These are phyloP conservation scores for Schizophyllum commune DNA, from an alignment of 1,284 basidiomycete genomes.

Conservation along the genomic window DNA sequence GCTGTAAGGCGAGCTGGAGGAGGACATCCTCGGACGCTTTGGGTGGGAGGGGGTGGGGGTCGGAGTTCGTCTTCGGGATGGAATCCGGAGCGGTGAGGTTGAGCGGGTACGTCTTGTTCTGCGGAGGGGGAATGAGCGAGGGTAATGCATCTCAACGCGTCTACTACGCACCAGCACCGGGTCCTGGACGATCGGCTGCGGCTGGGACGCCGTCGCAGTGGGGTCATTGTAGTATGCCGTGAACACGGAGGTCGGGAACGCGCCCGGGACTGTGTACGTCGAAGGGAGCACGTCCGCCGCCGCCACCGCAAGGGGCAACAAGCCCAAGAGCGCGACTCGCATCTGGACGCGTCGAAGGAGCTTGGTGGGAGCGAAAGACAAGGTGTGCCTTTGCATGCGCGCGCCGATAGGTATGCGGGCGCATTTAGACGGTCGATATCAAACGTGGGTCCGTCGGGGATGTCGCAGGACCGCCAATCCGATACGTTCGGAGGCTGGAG, in stretches of 20 bases:
- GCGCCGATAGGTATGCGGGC: not conserved
- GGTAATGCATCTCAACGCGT: not conserved
- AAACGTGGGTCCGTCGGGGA: too few relatives aligned
- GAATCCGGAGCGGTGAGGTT: slow-evolving; percentile 42
- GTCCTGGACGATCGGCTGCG: slow-evolving; percentile 54
- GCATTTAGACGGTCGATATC: too few relatives aligned
- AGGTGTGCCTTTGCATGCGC: not conserved
- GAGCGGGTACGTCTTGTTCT: slow-evolving; percentile 42
- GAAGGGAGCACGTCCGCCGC: slow-evolving; percentile 23
- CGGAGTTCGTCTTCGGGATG: slow-evolving; percentile 41
- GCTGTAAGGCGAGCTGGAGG: slow-evolving; percentile 37
- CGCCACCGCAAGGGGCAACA: not conserved
- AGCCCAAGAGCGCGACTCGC: not conserved
- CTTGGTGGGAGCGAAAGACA: not conserved
- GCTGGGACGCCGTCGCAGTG: slow-evolving; percentile 40
- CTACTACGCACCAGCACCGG: slow-evolving; percentile 36
- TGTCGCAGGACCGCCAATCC: too few relatives aligned
- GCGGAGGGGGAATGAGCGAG: not conserved
- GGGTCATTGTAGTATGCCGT: slow-evolving; percentile 64
- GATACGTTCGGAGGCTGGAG: too few relatives aligned
- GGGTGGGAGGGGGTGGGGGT: slow-evolving; percentile 52
- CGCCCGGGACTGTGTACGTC: slow-evolving; percentile 50
- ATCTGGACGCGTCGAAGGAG: not conserved
- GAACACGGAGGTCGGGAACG: slow-evolving; percentile 58
- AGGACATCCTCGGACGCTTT: slow-evolving; percentile 31